Conservation (phyloP, 1,284 basidiomycete genomes). For the Psilocybe mexicana region DNA sequence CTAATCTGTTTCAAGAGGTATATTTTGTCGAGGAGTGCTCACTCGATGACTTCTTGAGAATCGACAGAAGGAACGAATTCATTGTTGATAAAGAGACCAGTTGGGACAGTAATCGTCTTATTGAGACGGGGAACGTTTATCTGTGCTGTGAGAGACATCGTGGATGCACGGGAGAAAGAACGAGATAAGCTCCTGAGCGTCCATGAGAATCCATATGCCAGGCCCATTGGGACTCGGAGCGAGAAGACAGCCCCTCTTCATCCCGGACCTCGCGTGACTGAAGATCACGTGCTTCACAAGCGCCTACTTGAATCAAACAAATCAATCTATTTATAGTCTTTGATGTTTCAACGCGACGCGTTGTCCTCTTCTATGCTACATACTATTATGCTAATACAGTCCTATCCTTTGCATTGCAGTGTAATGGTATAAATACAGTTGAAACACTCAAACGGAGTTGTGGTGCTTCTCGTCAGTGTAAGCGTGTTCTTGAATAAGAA, state of each 20-base stretch:
- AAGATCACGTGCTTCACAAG: too few relatives aligned
- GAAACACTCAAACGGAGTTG: not conserved
- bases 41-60: constrained; percentile 61
- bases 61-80: constrained; percentile 75
- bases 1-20: constrained; percentile 2
- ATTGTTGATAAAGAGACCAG: constrained; percentile 91
- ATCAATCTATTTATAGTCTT: too few relatives aligned
- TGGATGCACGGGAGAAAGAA: constrained; percentile 22
- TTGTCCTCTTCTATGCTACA: too few relatives aligned
- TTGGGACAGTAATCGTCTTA: constrained; percentile 64
- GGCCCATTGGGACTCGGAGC: too few relatives aligned
- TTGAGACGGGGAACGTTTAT: constrained; percentile 42
- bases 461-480: not conserved
- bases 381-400: too few relatives aligned
- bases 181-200: constrained; percentile 13
- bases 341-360: too few relatives aligned
- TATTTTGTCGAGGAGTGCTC: constrained; percentile 22
- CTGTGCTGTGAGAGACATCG: constrained; percentile 42
- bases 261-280: too few relatives aligned
- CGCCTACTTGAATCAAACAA: too few relatives aligned
- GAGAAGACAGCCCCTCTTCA: too few relatives aligned
- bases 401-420: not conserved
- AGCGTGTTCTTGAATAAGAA: not conserved
- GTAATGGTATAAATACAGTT: not conserved
- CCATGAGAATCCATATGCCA: not conserved